Evolutionary conservation across 768 basidiomycete genomes (phyloP), one percentile per base, ranked within the genome.

Genomic region (Mycena kentingensis): DNA sequence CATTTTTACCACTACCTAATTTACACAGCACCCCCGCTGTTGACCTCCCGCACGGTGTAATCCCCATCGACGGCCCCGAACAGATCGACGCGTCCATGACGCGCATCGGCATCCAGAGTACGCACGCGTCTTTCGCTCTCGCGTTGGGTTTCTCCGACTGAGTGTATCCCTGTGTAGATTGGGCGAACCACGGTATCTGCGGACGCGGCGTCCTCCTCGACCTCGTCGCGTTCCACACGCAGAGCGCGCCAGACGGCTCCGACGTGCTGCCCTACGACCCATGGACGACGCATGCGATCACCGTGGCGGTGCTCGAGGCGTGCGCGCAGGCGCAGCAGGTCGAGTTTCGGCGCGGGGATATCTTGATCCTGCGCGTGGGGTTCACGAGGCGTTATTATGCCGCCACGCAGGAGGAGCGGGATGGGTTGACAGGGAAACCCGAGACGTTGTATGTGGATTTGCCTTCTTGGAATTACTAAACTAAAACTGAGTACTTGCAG

Each of bases 31-130:
- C 76, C 1, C 74, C 75, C 0, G 69, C 72, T 3, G 69, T 67
- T 1, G 63, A 71, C 4, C 68, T 86, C 37, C 74, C 75, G 4
- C 64, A 55, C 24, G 83, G 84, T 2, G 51, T 75, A 15, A 69
- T 80, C 37, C 67, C 71, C 19, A 73, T 80, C 19, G 70, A 76
- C 12, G 73, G 82, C 55, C 81, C 83, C 1, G 67, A 65, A 29
- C 67, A 76, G 34, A 74, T 85, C 36, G 78, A 81, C 58, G 72
- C 73, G 2, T 65, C 55, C 6, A 61, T 74, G 19, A 68, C 77
- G 51, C 80, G 76, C 51, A 75, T 84, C 44, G 86, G 85, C 10
- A 83, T 88, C n/a, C 86, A 88, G 61, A 87, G 86, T 87, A 57
- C 4, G 82, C 71, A 15, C 21, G 10, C n/a, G 44, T 16, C 48